Evolutionary conservation across 129 eudicot species (phyloP).

Genomic region (Flaveria brownii): DNA sequence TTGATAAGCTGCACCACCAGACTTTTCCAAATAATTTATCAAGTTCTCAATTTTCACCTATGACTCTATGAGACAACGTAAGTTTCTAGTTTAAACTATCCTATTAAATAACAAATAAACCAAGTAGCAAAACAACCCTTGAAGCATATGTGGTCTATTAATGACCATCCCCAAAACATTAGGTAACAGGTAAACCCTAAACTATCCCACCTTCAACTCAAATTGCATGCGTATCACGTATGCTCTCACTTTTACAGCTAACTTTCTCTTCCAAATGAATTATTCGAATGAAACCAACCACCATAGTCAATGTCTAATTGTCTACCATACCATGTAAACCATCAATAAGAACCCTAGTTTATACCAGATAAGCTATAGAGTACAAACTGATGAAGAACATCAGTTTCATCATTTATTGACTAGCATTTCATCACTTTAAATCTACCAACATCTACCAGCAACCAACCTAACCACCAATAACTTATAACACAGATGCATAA

Average conservation of each 20-base stretch:
- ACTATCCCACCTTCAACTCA: slow-evolving; percentile 1
- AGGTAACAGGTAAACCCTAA: not conserved
- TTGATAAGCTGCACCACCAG: not conserved
- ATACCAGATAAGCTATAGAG: not conserved
- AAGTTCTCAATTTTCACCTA: not conserved
- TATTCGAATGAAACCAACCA: not conserved
- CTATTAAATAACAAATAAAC: not conserved
- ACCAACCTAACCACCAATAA: slow-evolving; percentile 12
- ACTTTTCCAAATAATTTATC: not conserved
- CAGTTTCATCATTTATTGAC: slow-evolving; percentile 13
- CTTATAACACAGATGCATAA: not conserved
- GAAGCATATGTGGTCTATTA: not conserved
- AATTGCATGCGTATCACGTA: not conserved
- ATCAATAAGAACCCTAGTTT: slow-evolving; percentile 15
- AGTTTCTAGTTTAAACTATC: not conserved
- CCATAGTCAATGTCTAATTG: not conserved
- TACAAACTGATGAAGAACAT: not conserved
- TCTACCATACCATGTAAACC: not conserved
- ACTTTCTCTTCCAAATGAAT: not conserved
- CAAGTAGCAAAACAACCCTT: not conserved
- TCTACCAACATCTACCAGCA: slow-evolving; percentile 4
- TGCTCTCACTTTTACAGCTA: not conserved
- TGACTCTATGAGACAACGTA: too few relatives aligned
- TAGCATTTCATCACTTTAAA: slow-evolving; percentile 9
- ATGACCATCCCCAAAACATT: not conserved